Base-by-base conservation (phyloP, 768 basidiomycete genomes). In the Daedaleopsis nitida region DNA sequence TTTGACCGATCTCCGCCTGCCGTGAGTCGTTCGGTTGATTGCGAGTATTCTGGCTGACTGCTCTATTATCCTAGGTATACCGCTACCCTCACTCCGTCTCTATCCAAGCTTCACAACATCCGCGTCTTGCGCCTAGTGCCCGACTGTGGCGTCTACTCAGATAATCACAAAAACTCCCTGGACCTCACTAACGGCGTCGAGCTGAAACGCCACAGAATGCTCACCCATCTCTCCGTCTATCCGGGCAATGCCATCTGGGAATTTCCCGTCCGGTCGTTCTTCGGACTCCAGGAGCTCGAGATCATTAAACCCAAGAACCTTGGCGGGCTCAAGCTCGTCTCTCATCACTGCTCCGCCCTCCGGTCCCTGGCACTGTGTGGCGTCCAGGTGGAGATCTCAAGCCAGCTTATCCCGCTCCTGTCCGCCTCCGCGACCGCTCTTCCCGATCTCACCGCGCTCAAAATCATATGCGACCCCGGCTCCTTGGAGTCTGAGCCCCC, bases 261-360 rank as follows among this genome's bases (percentile, higher is more conserved):
- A 17, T 34, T 39, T 14, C 65, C 65, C 4, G 17, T 62, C 3
- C 57, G 55, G 7, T 7, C 27, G 12, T 48, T 65, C 17, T 5
- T 21, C 16, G 34, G 47, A 16, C 60, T 65, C 19, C 35, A 48
- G 16, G 60, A 62, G 7, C 57, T 65, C 11, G 51, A 57, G 21
- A 21, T 65, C 8, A 14, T 45, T n/a, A 10, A 34, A 4, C 49
- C 57, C 10, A 17, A 24, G 5, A 24, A n/a, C 1, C 39, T 59
- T 10, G 47, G 23, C 8, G 51, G 57, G 10, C 35, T 65, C 39
- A 43, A 19, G n/a, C 58, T 55, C 10, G 39, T 63, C 14, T 35
- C 60, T 23, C 61, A 32, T n/a, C 61, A 60, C 23, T 55, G 58
- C 19, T 7, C 43, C n/a, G 44, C 45, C 10, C 52, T 66, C 34